phyloP scores from a whole-genome alignment of 805 yeast species.

The Maudiozyma serrabonitensis region DNA sequence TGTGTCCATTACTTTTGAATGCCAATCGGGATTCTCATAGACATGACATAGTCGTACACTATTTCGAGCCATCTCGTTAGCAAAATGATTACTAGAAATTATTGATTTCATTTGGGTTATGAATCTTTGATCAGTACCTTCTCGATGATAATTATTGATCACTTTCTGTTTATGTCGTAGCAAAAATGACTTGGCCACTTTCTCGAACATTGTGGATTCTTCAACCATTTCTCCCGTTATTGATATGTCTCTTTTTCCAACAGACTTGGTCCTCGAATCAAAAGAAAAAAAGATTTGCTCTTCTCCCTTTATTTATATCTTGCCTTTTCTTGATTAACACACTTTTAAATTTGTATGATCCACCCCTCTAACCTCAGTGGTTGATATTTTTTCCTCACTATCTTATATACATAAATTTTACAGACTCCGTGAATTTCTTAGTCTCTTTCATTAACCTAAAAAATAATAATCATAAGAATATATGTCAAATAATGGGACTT shows the following conservation, averaged over 20 bases:
- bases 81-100: slow-evolving; percentile 13
- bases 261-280: no score
- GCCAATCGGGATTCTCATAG: slow-evolving; percentile 36
- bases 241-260: no score
- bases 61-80: slow-evolving; percentile 16
- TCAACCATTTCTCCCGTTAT: not conserved
- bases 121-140: slow-evolving; percentile 9
- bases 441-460: no score
- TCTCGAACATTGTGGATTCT: not conserved
- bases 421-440: no score
- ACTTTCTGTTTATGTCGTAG: slow-evolving; percentile 14
- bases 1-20: slow-evolving; percentile 51
- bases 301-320: not conserved
- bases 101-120: not conserved
- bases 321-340: not conserved
- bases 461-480: no score
- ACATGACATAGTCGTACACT: slow-evolving; percentile 18
- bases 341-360: no score
- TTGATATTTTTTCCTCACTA: no score
- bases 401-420: no score
- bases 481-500: no score
- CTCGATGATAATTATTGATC: slow-evolving; percentile 11
- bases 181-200: slow-evolving; percentile 11
- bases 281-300: no score
- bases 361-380: no score